A percentile compares a stretch with the other conserved stretches of the same genome.
Evolutionary conservation across 2,329 filamentous ascomycete genomes (phyloP).

Genomic region (Fusarium sp.): DNA sequence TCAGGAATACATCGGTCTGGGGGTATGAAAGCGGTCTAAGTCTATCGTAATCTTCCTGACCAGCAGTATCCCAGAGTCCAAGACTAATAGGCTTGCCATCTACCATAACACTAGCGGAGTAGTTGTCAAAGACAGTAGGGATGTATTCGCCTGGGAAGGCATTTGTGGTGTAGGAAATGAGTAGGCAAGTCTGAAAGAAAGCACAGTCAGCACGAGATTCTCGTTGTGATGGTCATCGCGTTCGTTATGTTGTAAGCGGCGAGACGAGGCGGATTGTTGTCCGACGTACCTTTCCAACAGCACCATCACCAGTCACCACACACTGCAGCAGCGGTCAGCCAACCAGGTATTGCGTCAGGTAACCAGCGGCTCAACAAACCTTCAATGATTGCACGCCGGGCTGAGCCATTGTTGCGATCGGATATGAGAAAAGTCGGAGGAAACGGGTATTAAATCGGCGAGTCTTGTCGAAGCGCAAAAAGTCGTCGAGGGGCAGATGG

Average conservation of each 20-base stretch:
- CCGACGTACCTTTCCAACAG: slow-evolving; percentile 87
- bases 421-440: slow-evolving; percentile 16
- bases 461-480: slow-evolving; percentile 21
- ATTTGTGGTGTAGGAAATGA: slow-evolving; percentile 99
- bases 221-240: slow-evolving; percentile 5
- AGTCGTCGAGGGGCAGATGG: slow-evolving; percentile 27
- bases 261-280: slow-evolving; percentile 9
- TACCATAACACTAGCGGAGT: slow-evolving; percentile 98
- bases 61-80: slow-evolving; percentile 97
- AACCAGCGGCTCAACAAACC: slow-evolving; percentile 65
- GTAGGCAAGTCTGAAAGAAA: slow-evolving; percentile 84
- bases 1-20: slow-evolving; percentile 97
- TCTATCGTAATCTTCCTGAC: slow-evolving; percentile 98
- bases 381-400: slow-evolving; percentile 92
- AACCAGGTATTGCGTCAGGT: slow-evolving; percentile 36
- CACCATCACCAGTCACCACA: slow-evolving; percentile 98
- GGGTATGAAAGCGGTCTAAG: slow-evolving; percentile 96
- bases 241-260: neutral
- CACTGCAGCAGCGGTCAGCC: slow-evolving; percentile 71
- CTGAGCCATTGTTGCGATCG: slow-evolving; percentile 72
- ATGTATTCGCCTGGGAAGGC: slow-evolving; percentile 99
- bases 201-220: slow-evolving; percentile 48
- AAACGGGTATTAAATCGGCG: slow-evolving; percentile 11
- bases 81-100: slow-evolving; percentile 98
- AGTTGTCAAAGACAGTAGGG: slow-evolving; percentile 99